Base-by-base conservation (phyloP, 768 basidiomycete species). In the Xerocomellus chrysenteron region DNA sequence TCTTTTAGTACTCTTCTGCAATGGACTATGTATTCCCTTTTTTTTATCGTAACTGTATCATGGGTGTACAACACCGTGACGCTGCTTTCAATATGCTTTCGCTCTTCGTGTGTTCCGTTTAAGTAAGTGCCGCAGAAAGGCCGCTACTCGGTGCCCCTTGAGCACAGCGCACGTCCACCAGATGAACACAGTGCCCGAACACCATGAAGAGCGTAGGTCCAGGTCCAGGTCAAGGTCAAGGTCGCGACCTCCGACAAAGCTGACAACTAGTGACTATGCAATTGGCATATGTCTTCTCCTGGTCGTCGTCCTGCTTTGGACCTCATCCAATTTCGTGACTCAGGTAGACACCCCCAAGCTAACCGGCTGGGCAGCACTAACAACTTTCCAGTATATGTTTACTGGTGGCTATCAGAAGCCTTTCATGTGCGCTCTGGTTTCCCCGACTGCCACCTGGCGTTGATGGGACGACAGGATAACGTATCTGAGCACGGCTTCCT, bases 401-500 rank as follows among this genome's bases (percentile, higher is more conserved):
- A 76, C 75, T n/a, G 80, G 75, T 37, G 92, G 91, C 42, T 96
- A 86, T 64, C 82, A 88, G 68, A 98, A 97, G 66, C 93, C 93
- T 10, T 98, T 96, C 73, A 76, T 94, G 94, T 87, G 58, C 55
- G 82, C 73, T 49, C 32, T 40, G 30, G 39, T 26, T 47, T 40
- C 47, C 12, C 36, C 28, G 40, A 45, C n/a, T 46, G 21, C 33
- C 47, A 5, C 50, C 30, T 2, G 36, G 43, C 30, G 12, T 46
- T 61, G 55, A 65, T 47, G 24, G 32, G n/a, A 21, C 32, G 21
- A 26, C 55, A 91, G 90, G 55, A 82, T 92, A 49, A 95, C 96
- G 12, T 98, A 97, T 67, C 76, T 96, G 68, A 94, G 87, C 73
- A 98, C 95, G 2, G 87, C 90, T 58, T 79, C 92, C n/a, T 98